Base-by-base conservation (phyloP, 2,329 filamentous ascomycete species). In the Monosporascus sp. region DNA sequence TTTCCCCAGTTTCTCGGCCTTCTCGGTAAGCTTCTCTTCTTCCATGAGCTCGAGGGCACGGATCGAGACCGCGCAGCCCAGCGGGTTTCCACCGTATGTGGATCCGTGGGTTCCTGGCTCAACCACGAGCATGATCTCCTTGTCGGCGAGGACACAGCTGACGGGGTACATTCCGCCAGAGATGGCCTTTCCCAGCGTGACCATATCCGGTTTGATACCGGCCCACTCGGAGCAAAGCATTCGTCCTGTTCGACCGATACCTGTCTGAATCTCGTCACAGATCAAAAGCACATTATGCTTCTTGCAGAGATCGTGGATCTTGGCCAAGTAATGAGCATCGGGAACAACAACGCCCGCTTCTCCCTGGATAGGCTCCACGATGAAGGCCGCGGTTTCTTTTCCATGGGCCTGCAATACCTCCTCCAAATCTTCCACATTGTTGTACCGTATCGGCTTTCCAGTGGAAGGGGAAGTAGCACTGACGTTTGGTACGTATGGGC, bases 111-210 rank as follows among this genome's bases (percentile, higher is more conserved):
- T 97, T 56, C 94, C 94, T 26, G 94, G 90, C 79, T 99, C 94
- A 59, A 99, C 81, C 9, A 93, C 94, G 61, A 97, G 82, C 92
- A 99, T 97, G 59, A 97, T 80, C 53, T 97, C 92, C 74, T 88
- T 91, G 65, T 86, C 86, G 57, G 88, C 87, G 50, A 99, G 80
- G 48, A 99, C 92, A 65, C 87, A 91, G 57, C 91, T 96, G 54
- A 99, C 94, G n/a, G 94, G 94, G 75, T 99, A 99, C 88, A 97
- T 94, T 72, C 94, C 94, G 59, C 94, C 94, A 36, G 91, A 96
- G 70, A 99, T 96, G 63, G 94, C 94, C 78, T 99, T 99, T 68
- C 94, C 94, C 36, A 99, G 85, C 48, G 96, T 87, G 24, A 99
- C 88, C 66, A 99, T 82, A 70, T 99, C 94, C 40, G 93, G 94